Conservation (phyloP, 108 stramenopile species). For the Cyclotella atomus region DNA sequence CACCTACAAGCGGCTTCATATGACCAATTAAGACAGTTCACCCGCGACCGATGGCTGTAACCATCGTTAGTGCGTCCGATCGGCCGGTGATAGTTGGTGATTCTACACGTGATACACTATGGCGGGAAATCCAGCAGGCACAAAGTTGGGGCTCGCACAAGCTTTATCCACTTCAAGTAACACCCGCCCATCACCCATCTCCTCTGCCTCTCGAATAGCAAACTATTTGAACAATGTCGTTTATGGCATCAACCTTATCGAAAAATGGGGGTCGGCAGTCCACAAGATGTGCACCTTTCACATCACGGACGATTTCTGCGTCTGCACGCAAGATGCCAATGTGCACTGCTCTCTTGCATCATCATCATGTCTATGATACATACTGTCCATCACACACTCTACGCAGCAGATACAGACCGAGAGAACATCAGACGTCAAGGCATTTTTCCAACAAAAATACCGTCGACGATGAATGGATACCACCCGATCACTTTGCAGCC, state of each 20-base stretch:
- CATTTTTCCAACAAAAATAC: not conserved
- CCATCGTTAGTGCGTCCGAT: no score
- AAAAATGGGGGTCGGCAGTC: not conserved
- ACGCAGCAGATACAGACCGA: not conserved
- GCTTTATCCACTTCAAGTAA: no score
- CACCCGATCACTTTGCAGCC: slow-evolving; percentile 29
- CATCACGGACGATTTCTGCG: not conserved
- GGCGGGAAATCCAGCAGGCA: no score
- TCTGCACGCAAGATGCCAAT: not conserved
- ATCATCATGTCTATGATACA: not conserved
- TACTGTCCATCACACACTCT: not conserved
- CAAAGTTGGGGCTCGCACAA: no score
- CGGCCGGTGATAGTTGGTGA: no score
- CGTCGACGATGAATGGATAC: slow-evolving; percentile 40
- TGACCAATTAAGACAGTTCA: no score
- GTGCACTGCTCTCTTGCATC: not conserved
- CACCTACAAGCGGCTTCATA: no score
- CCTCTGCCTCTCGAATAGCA: not conserved
- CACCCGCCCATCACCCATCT: not conserved
- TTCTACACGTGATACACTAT: no score
- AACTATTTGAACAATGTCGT: not conserved
- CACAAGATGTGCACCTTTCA: not conserved
- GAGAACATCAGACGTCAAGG: not conserved
- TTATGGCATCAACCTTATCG: not conserved
- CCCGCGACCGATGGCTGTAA: no score